Evolutionary conservation across 495 filamentous ascomycete species (phyloP).

Genomic region (Pyrenula massariospora): DNA sequence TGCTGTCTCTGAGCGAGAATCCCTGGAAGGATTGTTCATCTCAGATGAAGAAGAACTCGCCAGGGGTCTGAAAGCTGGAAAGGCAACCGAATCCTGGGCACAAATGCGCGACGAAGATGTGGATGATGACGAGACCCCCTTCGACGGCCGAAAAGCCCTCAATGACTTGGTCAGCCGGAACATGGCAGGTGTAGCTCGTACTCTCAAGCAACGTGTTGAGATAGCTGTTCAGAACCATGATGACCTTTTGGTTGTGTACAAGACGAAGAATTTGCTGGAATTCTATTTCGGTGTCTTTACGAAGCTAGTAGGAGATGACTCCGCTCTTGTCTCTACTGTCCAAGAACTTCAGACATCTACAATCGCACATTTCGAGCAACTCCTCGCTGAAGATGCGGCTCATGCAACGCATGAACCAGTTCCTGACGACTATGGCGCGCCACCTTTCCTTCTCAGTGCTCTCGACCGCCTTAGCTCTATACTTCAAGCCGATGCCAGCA

Average conservation of each 20-base stretch:
- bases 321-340: slow-evolving; percentile 59
- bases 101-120: slow-evolving; percentile 38
- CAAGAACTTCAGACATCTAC: slow-evolving; percentile 61
- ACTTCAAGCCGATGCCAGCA: slow-evolving; percentile 78
- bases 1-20: slow-evolving; percentile 85
- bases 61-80: slow-evolving; percentile 70
- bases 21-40: slow-evolving; percentile 82
- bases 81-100: slow-evolving; percentile 82
- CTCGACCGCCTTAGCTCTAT: slow-evolving; percentile 60
- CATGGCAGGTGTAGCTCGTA: slow-evolving; percentile 63
- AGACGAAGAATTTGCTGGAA: slow-evolving; percentile 71
- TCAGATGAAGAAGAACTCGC: slow-evolving; percentile 86
- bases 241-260: slow-evolving; percentile 78
- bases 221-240: slow-evolving; percentile 89
- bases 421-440: slow-evolving; percentile 54
- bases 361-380: slow-evolving; percentile 66
- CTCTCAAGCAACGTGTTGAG: slow-evolving; percentile 73
- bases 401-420: slow-evolving; percentile 36
- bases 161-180: slow-evolving; percentile 83
- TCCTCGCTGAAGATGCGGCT: slow-evolving; percentile 58
- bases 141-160: slow-evolving; percentile 74
- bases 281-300: slow-evolving; percentile 85
- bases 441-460: slow-evolving; percentile 73
- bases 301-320: slow-evolving; percentile 59
- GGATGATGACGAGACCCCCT: slow-evolving; percentile 43